Conservation (phyloP, 78 protist genomes). For the Creolimax fragrantissima region DNA sequence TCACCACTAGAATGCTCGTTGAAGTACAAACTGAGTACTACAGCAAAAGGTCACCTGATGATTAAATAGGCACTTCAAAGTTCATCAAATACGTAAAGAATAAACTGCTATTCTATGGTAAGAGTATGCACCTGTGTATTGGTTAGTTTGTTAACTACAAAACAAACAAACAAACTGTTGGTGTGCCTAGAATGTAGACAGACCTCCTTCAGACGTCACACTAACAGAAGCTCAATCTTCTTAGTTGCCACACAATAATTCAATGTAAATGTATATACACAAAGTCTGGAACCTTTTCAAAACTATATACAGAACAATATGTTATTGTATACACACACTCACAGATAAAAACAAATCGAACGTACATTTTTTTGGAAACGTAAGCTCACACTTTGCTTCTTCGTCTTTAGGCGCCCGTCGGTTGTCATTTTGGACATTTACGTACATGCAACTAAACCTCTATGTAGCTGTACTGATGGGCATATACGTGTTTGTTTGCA, state of each 20-base stretch:
- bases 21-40: not conserved
- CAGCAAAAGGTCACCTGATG: not conserved
- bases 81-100: too few relatives aligned
- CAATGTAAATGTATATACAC: not conserved
- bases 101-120: too few relatives aligned
- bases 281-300: not conserved
- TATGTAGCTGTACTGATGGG: not conserved
- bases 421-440: not conserved
- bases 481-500: not conserved
- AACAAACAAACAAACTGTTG: too few relatives aligned
- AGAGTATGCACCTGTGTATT: too few relatives aligned
- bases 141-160: too few relatives aligned
- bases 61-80: too few relatives aligned
- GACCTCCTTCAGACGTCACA: not conserved
- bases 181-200: not conserved
- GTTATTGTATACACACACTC: not conserved
- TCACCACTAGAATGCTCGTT: not conserved
- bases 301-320: not conserved
- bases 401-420: not conserved
- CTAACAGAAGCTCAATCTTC: not conserved
- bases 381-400: not conserved
- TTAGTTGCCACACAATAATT: not conserved
- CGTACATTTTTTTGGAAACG: not conserved
- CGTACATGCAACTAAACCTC: not conserved
- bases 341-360: not conserved